A percentile compares a stretch with the other conserved stretches of the same genome.
Evolutionary conservation across 257 asterid species (phyloP).

Genomic region (Sherardia arvensis): DNA sequence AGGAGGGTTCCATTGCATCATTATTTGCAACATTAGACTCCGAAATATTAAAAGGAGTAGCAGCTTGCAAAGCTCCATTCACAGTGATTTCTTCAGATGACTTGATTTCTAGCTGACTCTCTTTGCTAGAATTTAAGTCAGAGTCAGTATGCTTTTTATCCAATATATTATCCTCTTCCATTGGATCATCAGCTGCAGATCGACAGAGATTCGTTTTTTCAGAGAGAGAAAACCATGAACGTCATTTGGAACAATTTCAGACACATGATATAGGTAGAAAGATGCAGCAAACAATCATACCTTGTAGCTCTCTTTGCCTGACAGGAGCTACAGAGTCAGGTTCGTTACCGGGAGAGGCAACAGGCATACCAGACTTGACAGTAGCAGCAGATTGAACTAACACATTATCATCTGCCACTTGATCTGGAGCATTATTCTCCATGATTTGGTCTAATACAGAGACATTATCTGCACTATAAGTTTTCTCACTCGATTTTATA

Average conservation of each 20-base stretch:
- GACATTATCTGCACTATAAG: constrained; percentile 23
- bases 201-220: constrained; percentile 31
- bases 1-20: constrained; percentile 5
- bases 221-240: background rate
- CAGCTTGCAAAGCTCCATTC: constrained; percentile 10
- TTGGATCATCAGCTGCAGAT: constrained; percentile 32
- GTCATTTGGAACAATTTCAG: background rate
- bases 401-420: constrained; percentile 22
- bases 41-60: constrained; percentile 11
- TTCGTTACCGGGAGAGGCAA: constrained; percentile 14
- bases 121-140: constrained; percentile 14
- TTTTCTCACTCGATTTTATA: constrained; percentile 20
- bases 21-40: constrained; percentile 14
- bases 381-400: constrained; percentile 13
- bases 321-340: constrained; percentile 13
- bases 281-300: constrained; percentile 3
- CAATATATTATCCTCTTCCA: constrained; percentile 24
- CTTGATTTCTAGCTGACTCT: constrained; percentile 9
- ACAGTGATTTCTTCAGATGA: constrained; percentile 12
- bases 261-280: background rate
- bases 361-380: constrained; percentile 7
- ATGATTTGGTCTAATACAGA: constrained; percentile 16
- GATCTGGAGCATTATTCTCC: constrained; percentile 16
- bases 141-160: constrained; percentile 19
- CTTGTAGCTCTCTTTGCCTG: constrained; percentile 17